Base-by-base conservation (phyloP, 192 early-diverging fungal species). In the Dimargaris xerosporica region DNA sequence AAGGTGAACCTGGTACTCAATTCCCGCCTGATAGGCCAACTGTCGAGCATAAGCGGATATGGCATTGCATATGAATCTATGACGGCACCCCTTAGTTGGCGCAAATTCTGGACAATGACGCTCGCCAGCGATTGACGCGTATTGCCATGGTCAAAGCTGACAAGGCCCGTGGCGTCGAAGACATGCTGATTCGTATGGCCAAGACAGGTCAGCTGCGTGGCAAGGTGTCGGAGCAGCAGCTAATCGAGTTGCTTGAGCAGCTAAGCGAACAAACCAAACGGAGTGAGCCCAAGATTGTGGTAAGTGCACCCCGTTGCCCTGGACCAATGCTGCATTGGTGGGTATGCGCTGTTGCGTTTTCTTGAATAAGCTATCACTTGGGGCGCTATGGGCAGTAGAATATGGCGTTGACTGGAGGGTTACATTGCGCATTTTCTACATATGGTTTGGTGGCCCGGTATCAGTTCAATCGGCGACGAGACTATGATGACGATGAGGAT, bases 111-210 rank as follows among this genome's bases (percentile, higher is more conserved):
- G 83, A 87, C 46, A 81, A 82, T 60, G 79, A 82, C 30, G 91
- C 91, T 19, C 80, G 90, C 47, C 85, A 91, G 62, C 81, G 94
- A 23, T 48, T 95, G 71, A 82, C 84, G n/a, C 82, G 90, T 23
- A 94, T 94, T 61, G 81, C 84, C 16, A 88, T 97, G 63, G 94
- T 97, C 12, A 94, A 93, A 69, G 77, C 81, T 0, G 89, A 92
- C 13, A 86, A 89, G 71, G 93, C 90, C 1, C 80, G 89, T 12
- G 85, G 83, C 12, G 88, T 96, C 16, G 91, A 97, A 66, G 90
- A 91, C 61, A 76, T 93, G 65, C 76, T 97, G 54, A 82, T 97
- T 63, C 80, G 86, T 30, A 97, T 94, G 94, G 91, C 87, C 5
- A 84, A 84, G 68, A 72, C 78, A 26, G 85, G 87, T 19, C 90